Evolutionary conservation across 2,329 filamentous ascomycete genomes (phyloP), one percentile per base, ranked within the genome.

Genomic region (Cladophialophora immunda): DNA sequence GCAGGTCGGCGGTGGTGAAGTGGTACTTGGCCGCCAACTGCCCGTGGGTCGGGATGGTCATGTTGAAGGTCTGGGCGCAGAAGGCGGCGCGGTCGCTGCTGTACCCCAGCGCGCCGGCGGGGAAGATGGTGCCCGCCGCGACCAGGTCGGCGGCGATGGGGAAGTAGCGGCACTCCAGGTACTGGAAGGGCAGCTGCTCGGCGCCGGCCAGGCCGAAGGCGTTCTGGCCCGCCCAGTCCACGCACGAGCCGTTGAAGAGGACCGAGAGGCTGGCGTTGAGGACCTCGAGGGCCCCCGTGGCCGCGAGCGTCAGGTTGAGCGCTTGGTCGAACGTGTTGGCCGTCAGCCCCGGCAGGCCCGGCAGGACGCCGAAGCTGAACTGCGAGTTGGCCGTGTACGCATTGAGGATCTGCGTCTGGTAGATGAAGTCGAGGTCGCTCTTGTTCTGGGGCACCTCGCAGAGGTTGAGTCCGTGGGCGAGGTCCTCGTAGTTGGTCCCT

Each of bases 151-250:
- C 36, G 11, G 50, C 47, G 15, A 62, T 36, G 4, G 64, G 64
- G 41, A 62, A 62, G 53, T 66, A 66, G 9, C 52, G 58, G 38
- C 62, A 64, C 5, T 58, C n/a, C 15, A 66, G 59, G 36, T 66
- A 63, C 22, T 62, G 57, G 53, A 62, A 66, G 30, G 57, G 19
- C 4, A 45, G 36, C 30, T 45, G 22, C 45, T 62, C 38, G 17
- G 38, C 38, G 17, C 38, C 38, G 38, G 38, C 17, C n/a, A 45
- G 17, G 38, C 17, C n/a, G 38, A 45, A 45, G 25, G 45, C 22
- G 45, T 50, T 50, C 13, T 50, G 8, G 25, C 22, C 13, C 3
- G 36, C 29, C 58, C 64, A 62, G 25, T 56, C 30, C 13, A 66
- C 38, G 36, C 58, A 61, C 2, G 41, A 41, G 15, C 32, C n/a